Conservation (phyloP, 371 early-diverging fungal genomes). For the Quaeritorhiza haematococci region DNA sequence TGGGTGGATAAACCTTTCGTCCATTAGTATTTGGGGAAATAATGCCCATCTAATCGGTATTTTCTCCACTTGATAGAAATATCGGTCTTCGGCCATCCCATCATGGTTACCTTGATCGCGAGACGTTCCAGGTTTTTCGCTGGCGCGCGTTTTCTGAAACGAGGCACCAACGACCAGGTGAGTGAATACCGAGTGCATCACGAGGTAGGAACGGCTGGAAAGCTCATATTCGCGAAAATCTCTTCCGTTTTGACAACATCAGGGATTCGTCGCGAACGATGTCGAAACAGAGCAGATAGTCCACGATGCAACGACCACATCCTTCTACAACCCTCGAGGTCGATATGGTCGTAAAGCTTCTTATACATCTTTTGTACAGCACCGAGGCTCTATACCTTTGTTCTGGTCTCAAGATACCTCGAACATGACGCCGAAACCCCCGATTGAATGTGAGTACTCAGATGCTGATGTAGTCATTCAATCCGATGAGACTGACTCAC, state of each 20-base stretch:
- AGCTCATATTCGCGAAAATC: background rate
- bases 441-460: slow-evolving; percentile 75
- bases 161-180: slow-evolving; percentile 85
- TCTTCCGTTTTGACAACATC: background rate
- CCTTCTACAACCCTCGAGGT: slow-evolving; percentile 46
- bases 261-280: slow-evolving; percentile 96
- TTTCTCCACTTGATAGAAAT: slow-evolving; percentile 36
- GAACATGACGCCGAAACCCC: slow-evolving; percentile 91
- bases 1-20: slow-evolving; percentile 30
- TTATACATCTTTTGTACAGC: slow-evolving; percentile 91
- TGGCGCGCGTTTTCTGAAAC: slow-evolving; percentile 93
- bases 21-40: too few species aligned
- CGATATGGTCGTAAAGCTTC: slow-evolving; percentile 53
- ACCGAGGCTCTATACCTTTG: slow-evolving; percentile 93
- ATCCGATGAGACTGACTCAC: background rate
- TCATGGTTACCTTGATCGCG: slow-evolving; percentile 90
- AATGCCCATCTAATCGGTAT: background rate
- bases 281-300: slow-evolving; percentile 99
- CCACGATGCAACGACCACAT: slow-evolving; percentile 79
- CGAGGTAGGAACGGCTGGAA: background rate
- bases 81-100: slow-evolving; percentile 75
- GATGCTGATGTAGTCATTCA: slow-evolving; percentile 2
- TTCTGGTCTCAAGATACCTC: slow-evolving; percentile 91
- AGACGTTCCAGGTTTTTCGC: slow-evolving; percentile 84
- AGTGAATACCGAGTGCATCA: too few species aligned